Base-by-base conservation (phyloP, 2,329 filamentous ascomycete genomes). In the Coleophoma eucalyptorum region DNA sequence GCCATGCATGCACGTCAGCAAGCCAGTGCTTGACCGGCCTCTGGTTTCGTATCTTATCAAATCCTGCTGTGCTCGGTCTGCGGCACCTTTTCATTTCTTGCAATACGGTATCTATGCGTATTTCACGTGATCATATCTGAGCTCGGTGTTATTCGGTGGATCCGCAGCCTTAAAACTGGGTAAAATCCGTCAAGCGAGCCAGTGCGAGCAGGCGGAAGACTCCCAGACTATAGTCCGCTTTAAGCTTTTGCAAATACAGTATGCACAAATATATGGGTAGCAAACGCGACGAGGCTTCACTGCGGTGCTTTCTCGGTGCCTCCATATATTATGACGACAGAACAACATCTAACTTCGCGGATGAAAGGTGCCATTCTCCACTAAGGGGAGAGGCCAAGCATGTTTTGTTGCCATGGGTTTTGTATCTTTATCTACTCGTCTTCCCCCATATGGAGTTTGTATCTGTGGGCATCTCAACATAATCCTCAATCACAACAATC, bases 231-330 rank as follows among this genome's bases (percentile, higher is more conserved):
- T 11, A 5, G 6, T 18, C 35, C 35, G 35, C 13, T 18, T 18
- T 15, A 44, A 44, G 42, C 31, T 44, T 16, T 31, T 31, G 42
- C 31, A 32, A 31, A 13, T 26, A 15, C n/a, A 31, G 20, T 15
- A n/a, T 21, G 12, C 12, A 26, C 15, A 26, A 44, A 44, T 31
- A 31, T 7, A 31, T 20, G 42, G 42, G 21, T 31, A 18, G 10
- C 31, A 31, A 48, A 47, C 47, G 48, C 55, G 51, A 57, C 44
- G 19, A 48, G 43, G 50, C 49, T 19, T 47, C 45, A 43, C 50
- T 31, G 46, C 56, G 56, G 53, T 54, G 49, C 42, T 54, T 52
- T 54, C 44, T 58, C 56, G 56, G 55, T 48, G 20, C 19, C 16
- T 16, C 42, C 42, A 44, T 44, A 44, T 44, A 44, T 50, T 43